Conservation (phyloP, 2,329 filamentous ascomycete species). For the Lasiodiplodia sp. region DNA sequence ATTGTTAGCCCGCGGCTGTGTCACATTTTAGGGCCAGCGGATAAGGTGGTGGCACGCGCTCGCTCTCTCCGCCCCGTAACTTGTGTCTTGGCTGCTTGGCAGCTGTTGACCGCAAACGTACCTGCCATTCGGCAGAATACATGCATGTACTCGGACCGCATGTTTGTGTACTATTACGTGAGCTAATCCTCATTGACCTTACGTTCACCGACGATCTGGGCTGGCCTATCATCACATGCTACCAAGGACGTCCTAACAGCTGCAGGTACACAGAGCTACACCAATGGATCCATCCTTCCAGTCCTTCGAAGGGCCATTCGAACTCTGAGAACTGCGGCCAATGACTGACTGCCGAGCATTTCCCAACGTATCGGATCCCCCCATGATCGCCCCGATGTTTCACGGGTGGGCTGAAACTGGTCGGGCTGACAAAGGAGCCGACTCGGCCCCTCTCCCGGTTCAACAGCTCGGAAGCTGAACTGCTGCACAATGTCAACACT, state of each 20-base stretch:
- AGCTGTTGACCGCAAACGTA: background rate
- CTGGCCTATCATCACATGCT: background rate
- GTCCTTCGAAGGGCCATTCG: background rate
- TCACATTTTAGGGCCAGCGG: slow-evolving; percentile 5
- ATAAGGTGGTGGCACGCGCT: slow-evolving; percentile 17
- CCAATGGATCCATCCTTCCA: background rate
- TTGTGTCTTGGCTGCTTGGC: slow-evolving; percentile 16
- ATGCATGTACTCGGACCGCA: background rate
- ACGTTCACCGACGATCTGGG: background rate
- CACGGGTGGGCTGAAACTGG: slow-evolving; percentile 4
- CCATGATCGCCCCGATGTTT: slow-evolving; percentile 1
- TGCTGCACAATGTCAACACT: background rate
- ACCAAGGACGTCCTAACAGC: background rate
- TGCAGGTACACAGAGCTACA: background rate
- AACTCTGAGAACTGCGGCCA: background rate
- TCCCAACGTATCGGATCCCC: slow-evolving; percentile 12
- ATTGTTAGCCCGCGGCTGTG: slow-evolving; percentile 12
- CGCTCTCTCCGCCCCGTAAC: slow-evolving; percentile 11
- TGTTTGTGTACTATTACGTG: background rate
- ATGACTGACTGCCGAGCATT: background rate
- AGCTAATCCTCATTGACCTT: background rate
- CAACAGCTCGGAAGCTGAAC: background rate
- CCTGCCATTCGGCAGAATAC: background rate
- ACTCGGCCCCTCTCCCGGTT: slow-evolving; percentile 17
- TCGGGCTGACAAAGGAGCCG: slow-evolving; percentile 5